Evolutionary conservation across 2,329 filamentous ascomycete genomes (phyloP).

Genomic region (Aureobasidium musti): DNA sequence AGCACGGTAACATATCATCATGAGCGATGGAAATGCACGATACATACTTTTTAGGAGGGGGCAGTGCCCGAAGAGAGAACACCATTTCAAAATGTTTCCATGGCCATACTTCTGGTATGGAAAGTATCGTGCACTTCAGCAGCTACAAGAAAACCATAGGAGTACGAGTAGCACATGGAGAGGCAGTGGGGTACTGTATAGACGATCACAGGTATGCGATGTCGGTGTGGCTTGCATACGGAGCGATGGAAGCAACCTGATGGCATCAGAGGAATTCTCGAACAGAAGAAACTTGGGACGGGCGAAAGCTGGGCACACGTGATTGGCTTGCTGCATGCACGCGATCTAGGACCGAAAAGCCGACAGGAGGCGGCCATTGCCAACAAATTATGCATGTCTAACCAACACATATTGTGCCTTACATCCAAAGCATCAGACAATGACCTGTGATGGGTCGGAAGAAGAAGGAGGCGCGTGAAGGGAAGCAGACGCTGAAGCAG

Average conservation of each 20-base stretch:
- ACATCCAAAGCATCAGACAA: background rate
- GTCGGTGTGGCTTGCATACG: slow-evolving; percentile 25
- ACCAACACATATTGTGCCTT: slow-evolving; percentile 19
- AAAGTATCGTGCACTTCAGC: background rate
- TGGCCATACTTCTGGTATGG: background rate
- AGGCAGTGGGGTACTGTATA: background rate
- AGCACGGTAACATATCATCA: too few relatives aligned
- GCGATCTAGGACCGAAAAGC: background rate
- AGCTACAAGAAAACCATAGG: background rate
- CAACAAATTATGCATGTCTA: slow-evolving; percentile 25
- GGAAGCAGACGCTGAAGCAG: slow-evolving; percentile 41
- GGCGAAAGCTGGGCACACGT: background rate
- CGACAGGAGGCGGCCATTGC: background rate
- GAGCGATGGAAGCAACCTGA: slow-evolving; percentile 9
- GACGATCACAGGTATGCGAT: slow-evolving; percentile 5
- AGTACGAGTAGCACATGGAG: background rate
- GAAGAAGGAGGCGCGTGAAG: slow-evolving; percentile 25
- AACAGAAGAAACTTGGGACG: background rate
- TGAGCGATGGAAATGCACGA: too few relatives aligned
- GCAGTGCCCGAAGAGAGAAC: background rate
- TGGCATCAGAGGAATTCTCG: background rate
- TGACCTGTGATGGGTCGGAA: slow-evolving; percentile 23
- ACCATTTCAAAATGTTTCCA: background rate
- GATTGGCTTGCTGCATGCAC: background rate
- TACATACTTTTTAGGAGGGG: too few relatives aligned